Evolutionary conservation across 371 early-diverging fungal species (phyloP).

Genomic region (Coemansia sp.): DNA sequence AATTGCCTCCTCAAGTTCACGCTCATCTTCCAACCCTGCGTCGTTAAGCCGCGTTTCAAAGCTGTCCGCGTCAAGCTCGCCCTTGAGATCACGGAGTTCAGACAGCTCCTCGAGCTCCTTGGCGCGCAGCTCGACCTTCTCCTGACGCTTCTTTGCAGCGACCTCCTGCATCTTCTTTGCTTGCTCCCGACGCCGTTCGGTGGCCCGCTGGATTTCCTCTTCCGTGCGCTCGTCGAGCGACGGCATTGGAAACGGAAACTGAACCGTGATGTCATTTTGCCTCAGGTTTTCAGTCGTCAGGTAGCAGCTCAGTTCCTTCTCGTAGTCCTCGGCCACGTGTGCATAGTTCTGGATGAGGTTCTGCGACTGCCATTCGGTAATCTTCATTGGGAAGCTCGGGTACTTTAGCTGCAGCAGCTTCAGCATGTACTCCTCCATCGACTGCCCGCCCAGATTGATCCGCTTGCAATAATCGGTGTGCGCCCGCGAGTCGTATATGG

Average conservation of each 20-base stretch:
- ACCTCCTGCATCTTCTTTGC: slow-evolving; percentile 72
- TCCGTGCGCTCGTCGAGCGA: slow-evolving; percentile 72
- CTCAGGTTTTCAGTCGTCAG: slow-evolving; percentile 26
- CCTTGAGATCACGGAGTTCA: slow-evolving; percentile 57
- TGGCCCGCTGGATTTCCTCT: slow-evolving; percentile 71
- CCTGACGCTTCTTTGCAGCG: slow-evolving; percentile 73
- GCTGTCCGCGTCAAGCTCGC: slow-evolving; percentile 55
- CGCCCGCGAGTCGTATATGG: slow-evolving; percentile 56
- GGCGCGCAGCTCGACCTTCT: slow-evolving; percentile 64
- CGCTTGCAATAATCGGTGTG: slow-evolving; percentile 41
- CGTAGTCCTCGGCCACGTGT: slow-evolving; percentile 76
- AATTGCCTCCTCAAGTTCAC: slow-evolving; percentile 71
- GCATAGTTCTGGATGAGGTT: slow-evolving; percentile 65
- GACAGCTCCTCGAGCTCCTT: slow-evolving; percentile 48
- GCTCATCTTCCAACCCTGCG: slow-evolving; percentile 68
- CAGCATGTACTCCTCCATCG: slow-evolving; percentile 76
- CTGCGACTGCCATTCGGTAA: slow-evolving; percentile 73
- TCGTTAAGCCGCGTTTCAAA: slow-evolving; percentile 57
- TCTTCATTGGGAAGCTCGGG: slow-evolving; percentile 81
- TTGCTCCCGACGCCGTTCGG: slow-evolving; percentile 62
- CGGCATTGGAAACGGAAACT: slow-evolving; percentile 52
- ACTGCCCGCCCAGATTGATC: slow-evolving; percentile 50
- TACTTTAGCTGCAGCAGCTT: slow-evolving; percentile 89
- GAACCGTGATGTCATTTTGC: slow-evolving; percentile 38
- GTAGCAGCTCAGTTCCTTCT: slow-evolving; percentile 56